These are phyloP conservation scores for Komagataea norvegica DNA, from an alignment of 1,139 yeast genomes.

Conservation along the genomic window DNA sequence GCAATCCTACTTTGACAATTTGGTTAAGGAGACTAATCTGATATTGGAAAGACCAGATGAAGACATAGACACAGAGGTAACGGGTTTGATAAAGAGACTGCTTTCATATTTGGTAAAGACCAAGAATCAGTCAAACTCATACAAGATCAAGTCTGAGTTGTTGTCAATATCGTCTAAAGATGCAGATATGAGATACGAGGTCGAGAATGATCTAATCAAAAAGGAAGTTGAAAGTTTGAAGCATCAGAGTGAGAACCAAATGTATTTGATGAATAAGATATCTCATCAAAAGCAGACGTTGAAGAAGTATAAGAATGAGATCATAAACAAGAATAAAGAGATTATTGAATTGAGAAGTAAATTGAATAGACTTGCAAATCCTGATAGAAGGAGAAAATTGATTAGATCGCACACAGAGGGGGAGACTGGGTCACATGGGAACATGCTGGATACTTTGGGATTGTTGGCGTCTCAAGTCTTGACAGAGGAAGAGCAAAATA, in stretches of 20 bases:
- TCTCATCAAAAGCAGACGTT: constrained; percentile 37
- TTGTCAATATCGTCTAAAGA: constrained; percentile 24
- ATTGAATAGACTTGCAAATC: constrained; percentile 16
- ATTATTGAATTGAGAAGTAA: constrained; percentile 29
- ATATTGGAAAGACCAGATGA: constrained; percentile 2
- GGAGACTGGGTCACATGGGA: constrained; percentile 12
- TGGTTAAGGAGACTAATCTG: constrained; percentile 8
- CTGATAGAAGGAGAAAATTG: constrained; percentile 7
- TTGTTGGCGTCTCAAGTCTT: constrained; percentile 43
- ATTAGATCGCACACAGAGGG: constrained; percentile 5
- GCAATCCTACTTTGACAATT: constrained; percentile 4
- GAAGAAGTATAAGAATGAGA: constrained; percentile 38
- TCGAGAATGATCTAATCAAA: constrained; percentile 41
- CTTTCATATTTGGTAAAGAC: constrained; percentile 15
- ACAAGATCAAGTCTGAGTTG: constrained; percentile 21
- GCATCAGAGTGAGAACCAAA: constrained; percentile 29
- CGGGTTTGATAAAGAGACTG: constrained; percentile 11
- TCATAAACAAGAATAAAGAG: constrained; percentile 39
- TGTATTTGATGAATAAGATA: constrained; percentile 34
- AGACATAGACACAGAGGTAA: constrained; percentile 4
- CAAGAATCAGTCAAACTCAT: constrained; percentile 20
- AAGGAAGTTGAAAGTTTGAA: constrained; percentile 46
- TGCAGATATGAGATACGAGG: constrained; percentile 36
- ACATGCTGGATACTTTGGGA: constrained; percentile 43
- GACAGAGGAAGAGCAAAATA: constrained; percentile 31